These are phyloP conservation scores for Aechmea fasciata DNA, from an alignment of 176 grass and related monocot genomes.

Conservation along the genomic window DNA sequence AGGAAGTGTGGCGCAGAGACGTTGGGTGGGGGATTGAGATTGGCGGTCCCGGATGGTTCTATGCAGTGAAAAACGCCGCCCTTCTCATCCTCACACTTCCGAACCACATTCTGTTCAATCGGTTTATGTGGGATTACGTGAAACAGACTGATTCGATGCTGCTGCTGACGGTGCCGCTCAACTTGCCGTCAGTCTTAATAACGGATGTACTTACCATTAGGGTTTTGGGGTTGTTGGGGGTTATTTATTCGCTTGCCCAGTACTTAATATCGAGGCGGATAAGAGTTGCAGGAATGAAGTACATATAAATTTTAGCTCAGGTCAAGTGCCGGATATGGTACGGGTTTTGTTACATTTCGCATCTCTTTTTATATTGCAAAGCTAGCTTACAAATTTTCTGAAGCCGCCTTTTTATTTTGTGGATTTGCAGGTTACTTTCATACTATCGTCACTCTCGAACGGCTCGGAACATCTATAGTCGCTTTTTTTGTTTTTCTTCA, in stretches of 20 bases:
- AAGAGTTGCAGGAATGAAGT: slow-evolving; percentile 95
- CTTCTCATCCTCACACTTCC: slow-evolving; percentile 83
- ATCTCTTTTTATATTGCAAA: background rate
- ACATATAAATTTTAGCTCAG: slow-evolving; percentile 40
- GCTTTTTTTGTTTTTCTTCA: background rate
- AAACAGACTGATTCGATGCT: slow-evolving; percentile 79
- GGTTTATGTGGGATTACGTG: slow-evolving; percentile 99
- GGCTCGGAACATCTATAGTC: background rate
- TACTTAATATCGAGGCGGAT: slow-evolving; percentile 80
- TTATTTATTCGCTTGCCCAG: slow-evolving; percentile 87
- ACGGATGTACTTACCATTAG: slow-evolving; percentile 75
- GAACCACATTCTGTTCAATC: slow-evolving; percentile 95
- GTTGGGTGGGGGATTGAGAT: slow-evolving; percentile 72
- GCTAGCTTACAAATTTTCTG: background rate
- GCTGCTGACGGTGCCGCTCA: slow-evolving; percentile 84
- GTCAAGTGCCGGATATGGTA: background rate
- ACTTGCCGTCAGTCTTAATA: slow-evolving; percentile 81
- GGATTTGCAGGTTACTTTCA: background rate
- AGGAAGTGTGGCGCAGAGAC: slow-evolving; percentile 35
- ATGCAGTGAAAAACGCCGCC: slow-evolving; percentile 69
- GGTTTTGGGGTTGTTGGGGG: slow-evolving; percentile 80
- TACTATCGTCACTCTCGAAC: no score
- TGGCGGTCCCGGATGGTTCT: slow-evolving; percentile 75
- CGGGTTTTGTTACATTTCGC: background rate
- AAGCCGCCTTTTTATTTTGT: background rate